phyloP scores from a whole-genome alignment of 2,329 filamentous ascomycete species.

The Colletotrichum gloeosporioides region DNA sequence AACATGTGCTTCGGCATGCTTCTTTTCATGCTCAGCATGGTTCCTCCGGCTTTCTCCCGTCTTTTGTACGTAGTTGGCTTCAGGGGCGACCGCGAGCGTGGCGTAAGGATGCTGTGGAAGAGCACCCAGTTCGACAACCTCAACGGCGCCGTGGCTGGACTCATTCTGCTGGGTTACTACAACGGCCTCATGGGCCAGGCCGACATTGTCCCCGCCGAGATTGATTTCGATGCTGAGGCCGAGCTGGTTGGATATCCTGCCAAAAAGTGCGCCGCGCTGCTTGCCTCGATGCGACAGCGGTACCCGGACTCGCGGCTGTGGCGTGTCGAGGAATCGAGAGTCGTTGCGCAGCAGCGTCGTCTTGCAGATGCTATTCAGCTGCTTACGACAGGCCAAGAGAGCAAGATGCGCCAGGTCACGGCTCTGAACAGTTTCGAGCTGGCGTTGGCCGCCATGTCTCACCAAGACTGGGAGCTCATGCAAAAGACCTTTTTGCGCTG shows the following conservation, averaged over 20 bases:
- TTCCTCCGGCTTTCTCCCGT: constrained; percentile 88
- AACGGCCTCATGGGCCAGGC: constrained; percentile 85
- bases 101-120: constrained; percentile 88
- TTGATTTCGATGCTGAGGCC: constrained; percentile 56
- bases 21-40: constrained; percentile 86
- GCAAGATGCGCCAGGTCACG: constrained; percentile 86
- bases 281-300: constrained; percentile 74
- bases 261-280: constrained; percentile 68
- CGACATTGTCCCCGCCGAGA: constrained; percentile 78
- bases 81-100: constrained; percentile 82
- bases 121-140: constrained; percentile 85
- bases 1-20: constrained; percentile 91
- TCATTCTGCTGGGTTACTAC: constrained; percentile 85
- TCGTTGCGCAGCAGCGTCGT: constrained; percentile 70
- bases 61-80: constrained; percentile 91
- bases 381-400: constrained; percentile 63
- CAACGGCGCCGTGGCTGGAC: constrained; percentile 87
- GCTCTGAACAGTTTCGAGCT: constrained; percentile 87
- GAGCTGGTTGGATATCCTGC: constrained; percentile 75
- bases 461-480: constrained; percentile 78
- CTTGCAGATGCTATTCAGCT: constrained; percentile 72
- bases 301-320: constrained; percentile 87
- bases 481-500: constrained; percentile 77
- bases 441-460: constrained; percentile 77
- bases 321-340: constrained; percentile 86